Percentiles rank a stretch among this genome's conserved stretches.
Conservation (phyloP, 257 asterid genomes). For the Apocynum venetum region DNA sequence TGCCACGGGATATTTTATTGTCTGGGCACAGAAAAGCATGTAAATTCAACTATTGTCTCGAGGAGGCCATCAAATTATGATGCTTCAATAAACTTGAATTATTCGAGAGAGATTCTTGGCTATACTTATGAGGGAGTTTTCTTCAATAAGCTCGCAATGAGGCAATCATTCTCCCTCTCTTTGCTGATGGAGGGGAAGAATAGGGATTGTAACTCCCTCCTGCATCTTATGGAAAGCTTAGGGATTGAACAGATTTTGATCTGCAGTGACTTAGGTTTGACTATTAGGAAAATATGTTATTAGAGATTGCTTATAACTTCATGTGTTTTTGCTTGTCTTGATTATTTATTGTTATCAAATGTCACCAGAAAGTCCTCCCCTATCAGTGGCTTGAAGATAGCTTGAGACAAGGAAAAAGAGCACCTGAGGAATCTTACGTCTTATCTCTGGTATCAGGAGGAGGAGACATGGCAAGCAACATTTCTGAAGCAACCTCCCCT, state of each 20-base stretch:
- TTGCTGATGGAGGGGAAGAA: not conserved
- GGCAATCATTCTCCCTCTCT: not conserved
- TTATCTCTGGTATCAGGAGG: slow-evolving; percentile 33
- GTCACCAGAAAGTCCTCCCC: slow-evolving; percentile 54
- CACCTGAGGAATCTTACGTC: slow-evolving; percentile 52
- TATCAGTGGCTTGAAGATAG: slow-evolving; percentile 92
- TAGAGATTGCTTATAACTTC: not conserved
- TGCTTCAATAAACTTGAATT: too few species aligned
- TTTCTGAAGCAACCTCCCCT: slow-evolving; percentile 21
- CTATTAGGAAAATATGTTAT: not conserved
- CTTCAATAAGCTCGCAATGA: not conserved
- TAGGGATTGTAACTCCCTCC: not conserved
- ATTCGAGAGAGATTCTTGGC: not conserved
- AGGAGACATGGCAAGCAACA: slow-evolving; percentile 18
- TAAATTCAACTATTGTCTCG: not conserved
- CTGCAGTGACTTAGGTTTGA: not conserved
- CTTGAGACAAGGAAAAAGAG: slow-evolving; percentile 65
- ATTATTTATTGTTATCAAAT: slow-evolving; percentile 9
- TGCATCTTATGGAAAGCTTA: not conserved
- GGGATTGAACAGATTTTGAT: not conserved
- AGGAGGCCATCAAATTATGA: not conserved
- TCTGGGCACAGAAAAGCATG: not conserved
- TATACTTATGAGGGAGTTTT: not conserved
- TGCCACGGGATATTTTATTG: not conserved
- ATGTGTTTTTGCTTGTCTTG: not conserved